Conservation (phyloP, 2,329 filamentous ascomycete genomes). For the Stagonosporopsis vannaccii region DNA sequence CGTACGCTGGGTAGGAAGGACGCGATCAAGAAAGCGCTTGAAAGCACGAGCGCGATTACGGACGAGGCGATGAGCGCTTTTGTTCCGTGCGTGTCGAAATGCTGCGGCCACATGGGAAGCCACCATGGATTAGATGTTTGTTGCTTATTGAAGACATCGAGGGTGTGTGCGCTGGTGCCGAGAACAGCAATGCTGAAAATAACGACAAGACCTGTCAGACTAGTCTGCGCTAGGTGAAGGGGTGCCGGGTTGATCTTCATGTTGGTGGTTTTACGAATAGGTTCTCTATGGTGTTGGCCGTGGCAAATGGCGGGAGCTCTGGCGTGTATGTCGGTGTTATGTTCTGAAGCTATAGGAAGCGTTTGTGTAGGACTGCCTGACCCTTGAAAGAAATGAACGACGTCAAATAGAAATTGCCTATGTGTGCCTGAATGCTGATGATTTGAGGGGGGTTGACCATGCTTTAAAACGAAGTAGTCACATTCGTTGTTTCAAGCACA, state of each 20-base stretch:
- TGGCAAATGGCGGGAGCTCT: not conserved
- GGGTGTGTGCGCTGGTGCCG: conserved; percentile 53
- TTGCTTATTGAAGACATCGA: conserved; percentile 54
- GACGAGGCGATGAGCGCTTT: conserved; percentile 52
- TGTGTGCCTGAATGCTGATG: conserved; percentile 28
- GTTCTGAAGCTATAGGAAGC: not conserved
- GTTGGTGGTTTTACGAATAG: conserved; percentile 9
- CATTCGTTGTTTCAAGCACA: conserved; percentile 39
- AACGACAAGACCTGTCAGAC: conserved; percentile 48
- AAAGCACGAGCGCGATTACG: conserved; percentile 50
- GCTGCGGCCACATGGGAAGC: conserved; percentile 56
- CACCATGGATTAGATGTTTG: conserved; percentile 56
- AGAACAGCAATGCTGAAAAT: conserved; percentile 53
- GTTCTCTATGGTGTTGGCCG: not conserved
- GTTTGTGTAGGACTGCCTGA: conserved; percentile 35
- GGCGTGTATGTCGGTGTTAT: conserved; percentile 3
- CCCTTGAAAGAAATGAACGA: conserved; percentile 32
- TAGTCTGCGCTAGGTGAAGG: conserved; percentile 45
- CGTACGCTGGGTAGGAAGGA: conserved; percentile 47
- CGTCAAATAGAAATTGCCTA: conserved; percentile 20
- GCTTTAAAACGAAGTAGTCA: conserved; percentile 47
- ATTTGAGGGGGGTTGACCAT: conserved; percentile 32
- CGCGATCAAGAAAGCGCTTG: conserved; percentile 43
- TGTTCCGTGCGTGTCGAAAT: conserved; percentile 56
- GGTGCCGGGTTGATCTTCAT: conserved; percentile 50